Evolutionary conservation across 768 basidiomycete genomes (phyloP), one percentile per base, ranked within the genome.

Genomic region (Lyophyllum semitale): DNA sequence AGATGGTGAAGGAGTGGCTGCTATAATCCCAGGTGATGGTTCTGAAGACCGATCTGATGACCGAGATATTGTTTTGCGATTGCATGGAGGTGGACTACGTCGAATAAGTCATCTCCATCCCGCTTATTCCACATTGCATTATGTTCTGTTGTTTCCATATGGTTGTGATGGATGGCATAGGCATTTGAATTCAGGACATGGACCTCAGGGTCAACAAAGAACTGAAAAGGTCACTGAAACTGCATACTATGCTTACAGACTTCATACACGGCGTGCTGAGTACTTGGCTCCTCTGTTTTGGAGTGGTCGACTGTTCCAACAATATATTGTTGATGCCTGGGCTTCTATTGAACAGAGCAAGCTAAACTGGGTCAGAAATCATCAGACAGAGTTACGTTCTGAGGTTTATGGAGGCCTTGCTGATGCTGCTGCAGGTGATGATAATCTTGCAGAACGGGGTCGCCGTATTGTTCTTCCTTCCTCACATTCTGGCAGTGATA

Each of bases 261-360:
- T 81, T 0, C 72, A 77, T 46, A 2, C 54, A 0, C 56, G 69
- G 2, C 48, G 33, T 35, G 32, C 62, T 73, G 37, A 66, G 60
- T 23, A 11, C 38, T 4, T n/a, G n/a, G n/a, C n/a, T n/a, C 65
- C 65, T 51, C 43, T 79, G 8, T 71, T 78, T 52, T 63, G 54
- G 23, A 75, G 65, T 48, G 69, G 73, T 1, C 64, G 63, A 22
- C 68, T 84, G 0, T 72, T 83, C 32, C 77, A 81, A 49, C 72
- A 80, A 41, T 78, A 69, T 57, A 46, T 77, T 33, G 74, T 75
- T 43, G 78, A 84, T 69, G 62, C 57, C 2, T 84, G 72, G 73
- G 79, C 81, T 15, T 62, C 68, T 0, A 62, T 71, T 25, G 79
- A 84, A 2, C 78, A 81, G 20, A 59, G 43, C 7, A 63, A 66